phyloP scores from a whole-genome alignment of 2,329 filamentous ascomycete genomes.

The Pyrenochaeta sp. region DNA sequence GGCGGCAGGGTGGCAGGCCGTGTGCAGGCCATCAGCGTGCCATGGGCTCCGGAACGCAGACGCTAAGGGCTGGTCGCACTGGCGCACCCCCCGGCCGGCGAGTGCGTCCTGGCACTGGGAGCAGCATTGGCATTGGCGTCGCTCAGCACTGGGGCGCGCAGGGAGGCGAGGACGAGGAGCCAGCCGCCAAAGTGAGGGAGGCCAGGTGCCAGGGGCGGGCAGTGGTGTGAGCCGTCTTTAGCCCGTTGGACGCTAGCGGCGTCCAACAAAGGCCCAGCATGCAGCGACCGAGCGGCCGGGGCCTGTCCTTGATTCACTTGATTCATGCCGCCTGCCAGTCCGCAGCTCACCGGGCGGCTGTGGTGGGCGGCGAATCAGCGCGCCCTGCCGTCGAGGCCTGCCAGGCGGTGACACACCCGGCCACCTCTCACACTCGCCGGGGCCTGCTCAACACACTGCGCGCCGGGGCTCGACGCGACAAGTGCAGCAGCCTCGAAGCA shows the following conservation, averaged over 20 bases:
- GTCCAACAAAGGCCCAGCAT: constrained; percentile 27
- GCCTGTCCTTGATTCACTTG: constrained; percentile 34
- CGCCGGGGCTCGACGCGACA: constrained; percentile 35
- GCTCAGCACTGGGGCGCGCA: constrained; percentile 22
- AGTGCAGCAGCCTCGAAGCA: constrained; percentile 38
- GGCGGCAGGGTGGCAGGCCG: constrained; percentile 41
- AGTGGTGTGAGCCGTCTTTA: constrained; percentile 25
- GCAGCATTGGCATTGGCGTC: too few relatives aligned
- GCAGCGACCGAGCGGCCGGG: constrained; percentile 29
- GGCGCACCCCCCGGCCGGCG: constrained; percentile 20
- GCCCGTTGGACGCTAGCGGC: constrained; percentile 19
- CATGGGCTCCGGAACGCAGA: constrained; percentile 33
- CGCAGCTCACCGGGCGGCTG: constrained; percentile 35
- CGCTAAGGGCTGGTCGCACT: constrained; percentile 33
- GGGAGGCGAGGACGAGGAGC: too few relatives aligned
- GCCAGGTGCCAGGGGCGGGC: constrained; percentile 26
- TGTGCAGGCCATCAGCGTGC: constrained; percentile 37
- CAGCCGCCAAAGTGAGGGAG: constrained; percentile 29
- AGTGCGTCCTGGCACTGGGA: constrained; percentile 11
- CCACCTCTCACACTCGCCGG: too few relatives aligned
- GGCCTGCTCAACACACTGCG: constrained; percentile 24
- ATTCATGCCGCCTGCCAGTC: constrained; percentile 29
- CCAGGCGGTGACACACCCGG: constrained; percentile 31
- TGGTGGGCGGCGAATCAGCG: constrained; percentile 25
- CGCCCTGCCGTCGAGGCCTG: too few relatives aligned